Evolutionary conservation across 2,329 filamentous ascomycete species (phyloP).

Genomic region (Colletotrichum musae): DNA sequence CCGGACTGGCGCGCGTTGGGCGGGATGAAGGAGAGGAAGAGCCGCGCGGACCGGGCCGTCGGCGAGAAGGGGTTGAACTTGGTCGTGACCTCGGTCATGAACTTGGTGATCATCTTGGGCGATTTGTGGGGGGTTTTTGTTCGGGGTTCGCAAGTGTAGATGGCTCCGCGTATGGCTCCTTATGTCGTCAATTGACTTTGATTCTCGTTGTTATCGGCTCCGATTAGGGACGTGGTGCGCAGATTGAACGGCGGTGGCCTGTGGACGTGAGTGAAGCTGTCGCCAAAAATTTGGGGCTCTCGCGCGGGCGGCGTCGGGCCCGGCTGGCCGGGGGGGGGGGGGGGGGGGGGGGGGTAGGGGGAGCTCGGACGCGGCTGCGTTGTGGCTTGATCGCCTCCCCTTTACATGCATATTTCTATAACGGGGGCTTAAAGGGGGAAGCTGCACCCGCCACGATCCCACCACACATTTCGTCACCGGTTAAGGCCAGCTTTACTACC

Average conservation of each 20-base stretch:
- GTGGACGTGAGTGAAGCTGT: slow-evolving; percentile 24
- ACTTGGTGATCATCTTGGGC: slow-evolving; percentile 83
- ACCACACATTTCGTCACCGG: slow-evolving; percentile 43
- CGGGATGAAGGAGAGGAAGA: slow-evolving; percentile 90
- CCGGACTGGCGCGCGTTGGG: slow-evolving; percentile 79
- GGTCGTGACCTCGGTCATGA: slow-evolving; percentile 86
- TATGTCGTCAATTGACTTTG: too few species aligned
- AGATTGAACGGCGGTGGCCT: background rate
- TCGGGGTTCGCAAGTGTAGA: too few species aligned
- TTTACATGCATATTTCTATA: background rate
- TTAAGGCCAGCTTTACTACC: slow-evolving; percentile 43
- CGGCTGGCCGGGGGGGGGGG: too few species aligned
- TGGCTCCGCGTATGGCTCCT: too few species aligned
- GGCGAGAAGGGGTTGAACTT: slow-evolving; percentile 94
- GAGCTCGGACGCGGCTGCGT: slow-evolving; percentile 28
- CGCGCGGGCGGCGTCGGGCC: slow-evolving; percentile 30
- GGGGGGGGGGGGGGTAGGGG: too few species aligned
- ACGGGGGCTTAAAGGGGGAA: background rate
- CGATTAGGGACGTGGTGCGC: background rate
- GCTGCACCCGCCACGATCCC: background rate
- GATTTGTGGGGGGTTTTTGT: background rate
- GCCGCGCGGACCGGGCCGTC: slow-evolving; percentile 83
- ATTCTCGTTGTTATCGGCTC: background rate
- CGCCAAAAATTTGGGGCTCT: slow-evolving; percentile 42
- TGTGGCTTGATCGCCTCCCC: slow-evolving; percentile 17